Evolutionary conservation across 2,329 filamentous ascomycete species (phyloP).

Genomic region (Pyricularia sp.): DNA sequence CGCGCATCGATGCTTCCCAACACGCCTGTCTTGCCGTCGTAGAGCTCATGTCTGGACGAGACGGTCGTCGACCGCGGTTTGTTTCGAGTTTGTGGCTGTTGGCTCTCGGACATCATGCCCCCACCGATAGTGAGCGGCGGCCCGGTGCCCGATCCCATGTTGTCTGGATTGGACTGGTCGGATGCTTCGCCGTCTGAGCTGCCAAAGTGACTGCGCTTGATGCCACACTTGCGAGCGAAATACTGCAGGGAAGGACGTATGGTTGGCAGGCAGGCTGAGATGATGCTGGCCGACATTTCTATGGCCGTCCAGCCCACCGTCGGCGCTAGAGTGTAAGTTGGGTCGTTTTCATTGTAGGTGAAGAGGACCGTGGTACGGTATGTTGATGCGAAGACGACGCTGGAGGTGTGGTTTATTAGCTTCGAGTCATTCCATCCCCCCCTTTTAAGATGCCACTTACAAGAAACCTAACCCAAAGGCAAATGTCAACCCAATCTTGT

Average conservation of each 20-base stretch:
- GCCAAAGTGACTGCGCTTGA: conserved; percentile 15
- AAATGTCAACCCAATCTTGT: conserved; percentile 29
- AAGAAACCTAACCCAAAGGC: conserved; percentile 32
- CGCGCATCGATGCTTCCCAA: background rate
- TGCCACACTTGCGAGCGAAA: conserved; percentile 25
- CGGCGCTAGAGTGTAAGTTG: conserved; percentile 31
- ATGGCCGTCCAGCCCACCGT: conserved; percentile 34
- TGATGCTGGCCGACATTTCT: conserved; percentile 35
- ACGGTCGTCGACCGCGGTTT: background rate
- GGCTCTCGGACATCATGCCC: background rate
- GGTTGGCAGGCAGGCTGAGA: conserved; percentile 40
- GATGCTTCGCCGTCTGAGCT: background rate
- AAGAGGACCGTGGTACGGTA: conserved; percentile 35
- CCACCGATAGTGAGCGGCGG: background rate
- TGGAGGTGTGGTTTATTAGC: conserved; percentile 7
- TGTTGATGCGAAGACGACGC: conserved; percentile 32
- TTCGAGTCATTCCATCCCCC: too few relatives aligned
- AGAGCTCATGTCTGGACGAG: background rate
- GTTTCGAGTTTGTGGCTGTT: background rate
- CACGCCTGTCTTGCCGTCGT: background rate
- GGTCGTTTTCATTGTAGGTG: conserved; percentile 24
- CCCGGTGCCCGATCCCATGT: background rate
- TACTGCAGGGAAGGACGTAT: conserved; percentile 29
- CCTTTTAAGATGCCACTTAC: conserved; percentile 13
- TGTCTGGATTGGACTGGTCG: background rate